A percentile compares a stretch with the other conserved stretches of the same genome.
These are phyloP conservation scores for Pisolithus marmoratus DNA, from an alignment of 768 basidiomycete genomes.

Conservation along the genomic window DNA sequence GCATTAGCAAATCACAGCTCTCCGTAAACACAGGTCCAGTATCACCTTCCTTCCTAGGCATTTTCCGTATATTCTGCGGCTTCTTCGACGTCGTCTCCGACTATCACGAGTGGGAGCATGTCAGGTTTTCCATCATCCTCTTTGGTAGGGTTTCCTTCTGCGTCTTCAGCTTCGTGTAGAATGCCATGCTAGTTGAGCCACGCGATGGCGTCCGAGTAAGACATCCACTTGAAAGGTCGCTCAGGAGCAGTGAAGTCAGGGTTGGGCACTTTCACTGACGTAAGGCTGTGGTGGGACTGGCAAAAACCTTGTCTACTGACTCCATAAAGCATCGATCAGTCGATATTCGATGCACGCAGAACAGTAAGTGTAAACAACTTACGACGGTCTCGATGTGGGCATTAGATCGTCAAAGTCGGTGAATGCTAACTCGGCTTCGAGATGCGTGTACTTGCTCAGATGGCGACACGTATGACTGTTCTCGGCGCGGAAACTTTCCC, in stretches of 20 bases:
- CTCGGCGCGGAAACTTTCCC: constrained; percentile 95
- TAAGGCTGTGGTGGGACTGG: constrained; percentile 64
- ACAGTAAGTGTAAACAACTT: constrained; percentile 26
- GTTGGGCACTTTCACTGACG: constrained; percentile 87
- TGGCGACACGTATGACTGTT: constrained; percentile 93
- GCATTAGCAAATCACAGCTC: constrained; percentile 95
- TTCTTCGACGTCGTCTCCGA: constrained; percentile 97
- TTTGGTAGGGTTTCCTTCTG: constrained; percentile 54
- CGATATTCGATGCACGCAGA: background rate
- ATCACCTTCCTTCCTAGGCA: constrained; percentile 43
- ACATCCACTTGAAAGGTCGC: constrained; percentile 86
- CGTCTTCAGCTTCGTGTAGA: constrained; percentile 78
- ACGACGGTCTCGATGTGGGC: constrained; percentile 87
- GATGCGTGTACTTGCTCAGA: constrained; percentile 93
- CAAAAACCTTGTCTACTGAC: constrained; percentile 77
- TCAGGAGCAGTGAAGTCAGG: constrained; percentile 73
- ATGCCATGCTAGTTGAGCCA: constrained; percentile 94
- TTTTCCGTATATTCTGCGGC: constrained; percentile 98
- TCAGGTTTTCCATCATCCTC: constrained; percentile 37
- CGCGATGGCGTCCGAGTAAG: constrained; percentile 86
- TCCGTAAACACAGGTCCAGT: constrained; percentile 71
- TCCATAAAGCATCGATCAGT: constrained; percentile 35
- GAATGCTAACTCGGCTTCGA: constrained; percentile 94
- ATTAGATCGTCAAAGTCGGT: constrained; percentile 92
- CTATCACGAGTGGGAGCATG: constrained; percentile 64